These are phyloP conservation scores for Metarhizium sp. DNA, from an alignment of 2,329 filamentous ascomycete species.

Conservation along the genomic window DNA sequence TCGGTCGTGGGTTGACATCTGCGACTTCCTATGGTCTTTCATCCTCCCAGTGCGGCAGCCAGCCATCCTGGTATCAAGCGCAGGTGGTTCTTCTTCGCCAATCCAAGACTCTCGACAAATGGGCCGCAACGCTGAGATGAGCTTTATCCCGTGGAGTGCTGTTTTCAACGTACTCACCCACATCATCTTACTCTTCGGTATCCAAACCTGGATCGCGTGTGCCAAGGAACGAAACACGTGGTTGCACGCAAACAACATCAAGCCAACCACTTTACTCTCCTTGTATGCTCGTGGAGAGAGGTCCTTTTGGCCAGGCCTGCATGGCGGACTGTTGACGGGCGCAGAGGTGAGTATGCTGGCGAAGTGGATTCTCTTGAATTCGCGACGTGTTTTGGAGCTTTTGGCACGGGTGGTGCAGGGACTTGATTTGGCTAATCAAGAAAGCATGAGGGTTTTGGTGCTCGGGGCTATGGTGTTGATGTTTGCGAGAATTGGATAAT, in stretches of 20 bases:
- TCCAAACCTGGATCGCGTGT: neutral
- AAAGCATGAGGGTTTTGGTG: neutral
- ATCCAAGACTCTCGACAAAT: neutral
- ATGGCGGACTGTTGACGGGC: neutral
- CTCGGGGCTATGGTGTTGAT: neutral
- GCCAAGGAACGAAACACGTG: neutral
- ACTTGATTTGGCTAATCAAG: neutral
- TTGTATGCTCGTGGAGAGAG: neutral
- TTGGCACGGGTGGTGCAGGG: neutral
- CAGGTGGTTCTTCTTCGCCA: neutral
- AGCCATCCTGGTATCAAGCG: neutral
- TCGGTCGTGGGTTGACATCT: neutral
- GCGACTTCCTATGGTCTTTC: neutral
- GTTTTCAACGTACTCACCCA: neutral
- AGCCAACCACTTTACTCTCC: neutral
- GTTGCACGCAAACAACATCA: neutral
- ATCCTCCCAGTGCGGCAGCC: neutral
- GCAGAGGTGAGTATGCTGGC: neutral
- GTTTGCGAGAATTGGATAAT: neutral
- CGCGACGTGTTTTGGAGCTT: neutral
- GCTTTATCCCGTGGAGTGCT: neutral
- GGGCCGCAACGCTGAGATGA: neutral
- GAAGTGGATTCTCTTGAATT: neutral
- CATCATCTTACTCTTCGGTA: neutral
- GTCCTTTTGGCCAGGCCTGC: neutral